Percentiles rank a stretch among this genome's conserved stretches.
phyloP scores from a whole-genome alignment of 768 basidiomycete species.

The Melanogaster broomeanus region DNA sequence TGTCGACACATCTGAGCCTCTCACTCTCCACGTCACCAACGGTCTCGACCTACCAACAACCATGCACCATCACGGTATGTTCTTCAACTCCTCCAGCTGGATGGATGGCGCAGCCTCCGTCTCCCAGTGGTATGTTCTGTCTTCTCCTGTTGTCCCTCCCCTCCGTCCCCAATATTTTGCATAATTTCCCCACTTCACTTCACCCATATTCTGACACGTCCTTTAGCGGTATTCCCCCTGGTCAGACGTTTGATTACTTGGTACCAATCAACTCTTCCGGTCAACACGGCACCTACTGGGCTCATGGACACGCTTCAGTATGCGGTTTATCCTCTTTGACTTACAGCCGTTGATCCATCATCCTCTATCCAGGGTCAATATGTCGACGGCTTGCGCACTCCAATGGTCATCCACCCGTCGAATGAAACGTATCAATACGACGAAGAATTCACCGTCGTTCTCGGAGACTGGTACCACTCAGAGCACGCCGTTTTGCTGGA shows the following conservation, averaged over 20 bases:
- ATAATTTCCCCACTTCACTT: too few species aligned
- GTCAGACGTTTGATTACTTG: constrained; percentile 69
- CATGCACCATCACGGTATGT: constrained; percentile 95
- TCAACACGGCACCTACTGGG: constrained; percentile 84
- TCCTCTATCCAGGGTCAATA: constrained; percentile 68
- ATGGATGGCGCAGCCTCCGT: constrained; percentile 86
- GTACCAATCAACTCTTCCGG: constrained; percentile 68
- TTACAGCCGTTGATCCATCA: background rate
- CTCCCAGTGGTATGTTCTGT: constrained; percentile 70
- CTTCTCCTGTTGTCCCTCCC: background rate
- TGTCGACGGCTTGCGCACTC: constrained; percentile 89
- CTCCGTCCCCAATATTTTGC: background rate
- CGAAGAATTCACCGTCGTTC: constrained; percentile 83
- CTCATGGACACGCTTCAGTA: constrained; percentile 64
- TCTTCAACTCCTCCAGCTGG: constrained; percentile 85
- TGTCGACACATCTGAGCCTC: constrained; percentile 67
- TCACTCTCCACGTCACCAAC: constrained; percentile 79
- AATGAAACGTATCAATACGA: constrained; percentile 76
- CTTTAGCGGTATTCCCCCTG: constrained; percentile 74
- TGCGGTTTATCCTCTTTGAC: background rate
- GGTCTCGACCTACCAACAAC: constrained; percentile 64
- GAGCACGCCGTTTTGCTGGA: constrained; percentile 64
- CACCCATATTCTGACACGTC: background rate
- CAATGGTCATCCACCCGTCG: constrained; percentile 73
- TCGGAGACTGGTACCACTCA: constrained; percentile 93